Conservation (phyloP, 768 basidiomycete genomes). For the Boletus barrowsii region DNA sequence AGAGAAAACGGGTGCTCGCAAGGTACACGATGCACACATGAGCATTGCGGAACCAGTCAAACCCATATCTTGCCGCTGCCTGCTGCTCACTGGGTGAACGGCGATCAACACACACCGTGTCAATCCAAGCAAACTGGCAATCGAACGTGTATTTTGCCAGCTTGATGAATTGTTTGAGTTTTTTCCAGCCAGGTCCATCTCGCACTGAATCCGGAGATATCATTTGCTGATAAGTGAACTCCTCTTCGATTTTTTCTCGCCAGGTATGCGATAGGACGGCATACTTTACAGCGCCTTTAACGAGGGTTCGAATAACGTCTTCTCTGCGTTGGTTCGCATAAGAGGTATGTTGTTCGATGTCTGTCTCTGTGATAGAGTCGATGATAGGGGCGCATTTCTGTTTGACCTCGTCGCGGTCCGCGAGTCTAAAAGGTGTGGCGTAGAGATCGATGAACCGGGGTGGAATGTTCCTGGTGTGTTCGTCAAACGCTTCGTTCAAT, state of each 20-base stretch:
- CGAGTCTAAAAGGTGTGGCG: neutral
- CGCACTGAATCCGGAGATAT: neutral
- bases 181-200: constrained; percentile 4
- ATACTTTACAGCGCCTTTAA: constrained; percentile 2
- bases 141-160: neutral
- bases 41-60: constrained; percentile 6
- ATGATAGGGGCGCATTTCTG: neutral
- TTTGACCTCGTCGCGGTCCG: neutral
- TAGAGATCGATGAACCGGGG: neutral
- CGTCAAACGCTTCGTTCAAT: constrained; percentile 2
- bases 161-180: neutral
- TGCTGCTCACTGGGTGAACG: neutral
- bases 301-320: constrained; percentile 1
- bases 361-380: constrained; percentile 6
- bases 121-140: neutral
- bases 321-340: neutral
- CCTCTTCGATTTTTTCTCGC: neutral
- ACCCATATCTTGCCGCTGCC: neutral
- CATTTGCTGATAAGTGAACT: neutral
- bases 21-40: constrained; percentile 5
- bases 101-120: neutral
- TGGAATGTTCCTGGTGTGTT: neutral
- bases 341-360: constrained; percentile 1
- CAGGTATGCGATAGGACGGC: constrained; percentile 4
- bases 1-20: neutral